Base-by-base conservation (phyloP, 257 asterid species). In the Solanum virginianum region DNA sequence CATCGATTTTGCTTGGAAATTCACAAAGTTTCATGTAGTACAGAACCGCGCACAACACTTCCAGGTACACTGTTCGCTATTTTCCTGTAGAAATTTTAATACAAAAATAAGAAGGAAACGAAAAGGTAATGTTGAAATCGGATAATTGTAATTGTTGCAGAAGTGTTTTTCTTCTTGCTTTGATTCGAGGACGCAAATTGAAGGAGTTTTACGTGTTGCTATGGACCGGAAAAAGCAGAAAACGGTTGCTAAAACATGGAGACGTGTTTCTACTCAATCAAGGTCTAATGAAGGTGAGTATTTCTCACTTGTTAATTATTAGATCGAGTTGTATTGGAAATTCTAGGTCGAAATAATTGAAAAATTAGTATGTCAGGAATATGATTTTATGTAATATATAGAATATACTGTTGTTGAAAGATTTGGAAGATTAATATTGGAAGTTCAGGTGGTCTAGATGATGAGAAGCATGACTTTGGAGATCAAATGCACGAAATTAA, bases 261-360 rank as follows among this genome's bases (percentile, higher is more conserved):
- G 95, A 86, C 90, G 89, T 32, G 90, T 93, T 74, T 90, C 94
- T 62, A 89, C 92, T 59, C 94, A 87, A 54, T 86, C 95, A 70
- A 85, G 85, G 90, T 57, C 53, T 45, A 45, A 49, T 72, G 88
- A 86, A 79, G 91, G 97, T 90, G 84, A 66, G 45, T 18, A 45
- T 24, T 77, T 75, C 75, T 85, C 49, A 49, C 22, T 80, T 12
- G 39, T 26, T 24, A 9, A 26, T 51, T 32, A 26, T 51, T 26
- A 49, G 26, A 16, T 26, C 29, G 63, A 77, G 36, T 26, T 16
- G 82, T 16, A 26, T 51, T 8, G 20, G 63, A 26, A 6, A 14
- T 77, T 77, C 49, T 77, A 51, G 82, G 60, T 75, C 65, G 6
- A 56, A 79, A 79, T 53, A 79, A 53, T 79, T 26, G 17, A 79